Evolutionary conservation across 805 yeast species (phyloP).

Genomic region (Saccharomyces mikatae): DNA sequence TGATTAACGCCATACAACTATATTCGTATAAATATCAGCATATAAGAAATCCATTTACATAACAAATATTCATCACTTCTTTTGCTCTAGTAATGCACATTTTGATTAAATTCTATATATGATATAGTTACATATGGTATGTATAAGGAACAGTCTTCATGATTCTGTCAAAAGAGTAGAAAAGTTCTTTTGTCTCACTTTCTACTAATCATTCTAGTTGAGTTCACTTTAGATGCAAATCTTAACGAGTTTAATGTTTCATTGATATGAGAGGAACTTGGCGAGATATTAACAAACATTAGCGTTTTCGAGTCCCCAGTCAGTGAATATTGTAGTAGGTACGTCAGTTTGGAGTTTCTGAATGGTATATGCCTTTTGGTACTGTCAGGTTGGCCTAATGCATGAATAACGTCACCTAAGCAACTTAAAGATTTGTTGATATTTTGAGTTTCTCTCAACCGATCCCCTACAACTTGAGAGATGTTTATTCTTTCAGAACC

Average conservation of each 20-base stretch:
- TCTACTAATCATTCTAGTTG: conserved; percentile 34
- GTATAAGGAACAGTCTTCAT: neutral
- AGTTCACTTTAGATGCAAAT: conserved; percentile 79
- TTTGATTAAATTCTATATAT: neutral
- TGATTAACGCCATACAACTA: neutral
- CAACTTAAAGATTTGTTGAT: conserved; percentile 84
- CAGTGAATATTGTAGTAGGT: conserved; percentile 72
- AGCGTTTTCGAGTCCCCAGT: conserved; percentile 82
- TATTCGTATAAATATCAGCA: neutral
- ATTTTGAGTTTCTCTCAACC: conserved; percentile 79
- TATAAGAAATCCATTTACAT: neutral
- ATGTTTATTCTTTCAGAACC: conserved; percentile 81
- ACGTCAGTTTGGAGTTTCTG: conserved; percentile 88
- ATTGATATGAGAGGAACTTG: conserved; percentile 48
- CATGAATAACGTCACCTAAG: conserved; percentile 80
- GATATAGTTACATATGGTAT: neutral
- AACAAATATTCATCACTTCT: neutral
- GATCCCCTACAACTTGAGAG: conserved; percentile 71
- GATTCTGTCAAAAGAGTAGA: neutral
- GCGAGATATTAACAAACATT: conserved; percentile 87
- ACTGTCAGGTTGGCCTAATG: conserved; percentile 39
- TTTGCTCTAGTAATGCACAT: neutral
- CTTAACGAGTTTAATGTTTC: conserved; percentile 82
- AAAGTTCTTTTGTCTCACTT: neutral
- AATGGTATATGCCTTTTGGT: conserved; percentile 67